Base-by-base conservation (phyloP, 176 grass and related monocot species). In the Oryza brachyantha region DNA sequence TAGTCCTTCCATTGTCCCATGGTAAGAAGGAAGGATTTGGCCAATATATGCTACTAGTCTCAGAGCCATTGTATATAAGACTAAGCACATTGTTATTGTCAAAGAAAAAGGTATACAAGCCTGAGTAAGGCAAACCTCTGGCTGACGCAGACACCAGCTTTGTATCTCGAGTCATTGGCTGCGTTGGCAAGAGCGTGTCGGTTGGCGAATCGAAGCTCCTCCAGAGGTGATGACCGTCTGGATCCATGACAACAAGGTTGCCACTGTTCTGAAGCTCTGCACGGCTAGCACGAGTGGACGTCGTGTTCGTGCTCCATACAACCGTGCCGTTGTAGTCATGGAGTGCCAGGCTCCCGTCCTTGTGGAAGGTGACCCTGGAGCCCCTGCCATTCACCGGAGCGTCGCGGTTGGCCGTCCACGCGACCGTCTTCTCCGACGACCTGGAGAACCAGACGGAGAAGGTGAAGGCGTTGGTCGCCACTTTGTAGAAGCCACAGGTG, bases 361-460 rank as follows among this genome's bases (percentile, higher is more conserved):
- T 69, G 10, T 2, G 26, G 35, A 92, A 77, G 3, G 35, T 8
- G 37, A 96, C 38, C 40, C 29, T 55, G 28, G 89, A 90, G 3
- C 89, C 81, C 48, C 50, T 80, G 48, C 89, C 86, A 2, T 90
- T 92, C 17, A 96, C 89, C 1, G 66, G 81, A 2, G 37, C 64
- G 13, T 90, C 74, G 5, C 84, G 89, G 34, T 92, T 95, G 0
- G 93, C 93, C 0, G 79, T 84, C 89, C 93, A 90, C 17, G 82
- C 54, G 4, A 84, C 17, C 0, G 84, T 90, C 16, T 79, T 69
- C 3, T 16, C 40, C 3, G 80, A 12, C 0, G 87, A 71, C 12
- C 21, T 17, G 54, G 27, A 32, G 78, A 84, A 88, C 84, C 84
- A 90, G 68, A 92, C 74, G 57, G 93, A 87, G 66, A 92, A 90